phyloP scores from a whole-genome alignment of 768 basidiomycete genomes.

The Pulveroboletus sp. region DNA sequence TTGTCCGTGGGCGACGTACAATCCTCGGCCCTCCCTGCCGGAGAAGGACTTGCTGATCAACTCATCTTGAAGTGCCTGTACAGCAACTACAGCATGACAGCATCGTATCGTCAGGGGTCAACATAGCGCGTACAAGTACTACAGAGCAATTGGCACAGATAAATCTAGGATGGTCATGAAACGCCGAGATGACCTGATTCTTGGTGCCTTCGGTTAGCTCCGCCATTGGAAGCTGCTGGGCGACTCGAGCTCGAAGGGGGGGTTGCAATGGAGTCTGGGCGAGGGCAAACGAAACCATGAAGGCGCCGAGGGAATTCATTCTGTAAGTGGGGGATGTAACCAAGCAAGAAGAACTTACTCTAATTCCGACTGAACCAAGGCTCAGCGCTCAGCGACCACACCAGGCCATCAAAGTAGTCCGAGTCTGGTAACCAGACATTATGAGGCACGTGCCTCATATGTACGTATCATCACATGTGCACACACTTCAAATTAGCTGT shows the following conservation, averaged over 20 bases:
- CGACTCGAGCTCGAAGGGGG: background rate
- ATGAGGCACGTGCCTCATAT: too few species aligned
- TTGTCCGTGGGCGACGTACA: slow-evolving; percentile 43
- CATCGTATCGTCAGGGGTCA: background rate
- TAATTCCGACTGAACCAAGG: background rate
- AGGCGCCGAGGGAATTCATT: slow-evolving; percentile 23
- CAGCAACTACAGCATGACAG: background rate
- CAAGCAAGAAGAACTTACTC: slow-evolving; percentile 9
- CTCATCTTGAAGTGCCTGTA: slow-evolving; percentile 78
- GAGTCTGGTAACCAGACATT: too few species aligned
- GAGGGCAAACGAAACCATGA: slow-evolving; percentile 17
- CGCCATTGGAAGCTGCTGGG: slow-evolving; percentile 11
- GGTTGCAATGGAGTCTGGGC: slow-evolving; percentile 1
- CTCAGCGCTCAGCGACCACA: too few species aligned
- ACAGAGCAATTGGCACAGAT: slow-evolving; percentile 68
- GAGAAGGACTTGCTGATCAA: slow-evolving; percentile 83
- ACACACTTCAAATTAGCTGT: background rate
- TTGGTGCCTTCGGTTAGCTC: slow-evolving; percentile 42
- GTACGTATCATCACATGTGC: too few species aligned
- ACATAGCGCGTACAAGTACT: slow-evolving; percentile 50
- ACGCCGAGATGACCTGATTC: slow-evolving; percentile 57
- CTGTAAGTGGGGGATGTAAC: background rate
- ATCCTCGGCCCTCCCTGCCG: slow-evolving; percentile 78
- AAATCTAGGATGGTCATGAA: slow-evolving; percentile 62
- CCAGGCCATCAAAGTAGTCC: background rate